A percentile compares a stretch with the other conserved stretches of the same genome.
Evolutionary conservation across 192 early-diverging fungal genomes (phyloP).

Genomic region (Oehlia diaphana): DNA sequence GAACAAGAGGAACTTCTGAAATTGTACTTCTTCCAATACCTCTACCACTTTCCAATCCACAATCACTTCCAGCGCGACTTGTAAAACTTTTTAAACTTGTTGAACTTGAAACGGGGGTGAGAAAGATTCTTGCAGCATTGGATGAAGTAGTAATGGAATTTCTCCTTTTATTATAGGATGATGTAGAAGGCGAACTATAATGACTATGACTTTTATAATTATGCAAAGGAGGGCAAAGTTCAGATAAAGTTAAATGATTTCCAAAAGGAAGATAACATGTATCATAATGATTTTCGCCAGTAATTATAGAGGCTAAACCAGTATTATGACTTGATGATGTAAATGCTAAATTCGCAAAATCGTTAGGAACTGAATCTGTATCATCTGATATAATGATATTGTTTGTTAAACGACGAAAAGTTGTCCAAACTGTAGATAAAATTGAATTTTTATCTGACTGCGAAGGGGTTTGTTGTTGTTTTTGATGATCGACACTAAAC

Average conservation of each 20-base stretch:
- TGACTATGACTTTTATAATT: not conserved
- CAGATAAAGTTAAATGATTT: constrained; percentile 21
- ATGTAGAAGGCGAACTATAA: not conserved
- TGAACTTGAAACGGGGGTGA: constrained; percentile 11
- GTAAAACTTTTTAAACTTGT: constrained; percentile 3
- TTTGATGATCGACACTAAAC: not conserved
- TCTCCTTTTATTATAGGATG: not conserved
- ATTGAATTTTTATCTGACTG: not conserved
- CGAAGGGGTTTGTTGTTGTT: not conserved
- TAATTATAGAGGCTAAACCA: constrained; percentile 22
- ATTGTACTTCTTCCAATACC: not conserved
- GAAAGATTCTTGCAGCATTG: not conserved
- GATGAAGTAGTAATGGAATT: not conserved
- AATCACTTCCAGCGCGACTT: constrained; percentile 11
- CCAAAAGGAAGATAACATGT: constrained; percentile 20
- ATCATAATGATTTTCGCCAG: constrained; percentile 24
- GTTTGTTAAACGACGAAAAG: constrained; percentile 7
- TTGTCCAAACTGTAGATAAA: constrained; percentile 19
- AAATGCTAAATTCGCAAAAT: not conserved
- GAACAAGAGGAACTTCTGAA: not conserved
- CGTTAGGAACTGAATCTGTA: not conserved
- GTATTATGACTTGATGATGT: not conserved
- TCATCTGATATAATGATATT: constrained; percentile 13
- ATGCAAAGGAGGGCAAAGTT: not conserved
- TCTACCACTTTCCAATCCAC: constrained; percentile 9